Percentiles rank a stretch among this genome's conserved stretches.
phyloP scores from a whole-genome alignment of 352 stramenopile species.

The Phytophthora constricta region DNA sequence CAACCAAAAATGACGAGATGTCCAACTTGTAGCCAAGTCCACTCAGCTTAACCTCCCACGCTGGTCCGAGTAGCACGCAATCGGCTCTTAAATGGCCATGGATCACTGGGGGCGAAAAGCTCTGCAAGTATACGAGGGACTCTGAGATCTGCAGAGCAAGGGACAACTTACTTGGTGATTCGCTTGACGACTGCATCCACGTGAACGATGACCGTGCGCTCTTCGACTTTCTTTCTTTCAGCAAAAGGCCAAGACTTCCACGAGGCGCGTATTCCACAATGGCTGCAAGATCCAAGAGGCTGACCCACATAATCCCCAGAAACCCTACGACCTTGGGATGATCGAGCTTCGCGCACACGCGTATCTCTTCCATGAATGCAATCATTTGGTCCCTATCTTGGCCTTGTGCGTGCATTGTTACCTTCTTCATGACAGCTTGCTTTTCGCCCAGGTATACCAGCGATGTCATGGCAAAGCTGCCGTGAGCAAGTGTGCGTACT shows the following conservation, averaged over 20 bases:
- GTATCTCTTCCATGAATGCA: constrained; percentile 76
- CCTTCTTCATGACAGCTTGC: constrained; percentile 48
- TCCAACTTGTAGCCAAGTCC: constrained; percentile 59
- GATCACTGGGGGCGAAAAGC: constrained; percentile 63
- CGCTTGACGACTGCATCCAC: constrained; percentile 40
- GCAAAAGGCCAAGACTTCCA: constrained; percentile 35
- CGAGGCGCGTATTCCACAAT: constrained; percentile 70
- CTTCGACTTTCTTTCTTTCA: constrained; percentile 50
- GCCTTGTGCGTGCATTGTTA: constrained; percentile 29
- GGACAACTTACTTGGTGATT: constrained; percentile 47
- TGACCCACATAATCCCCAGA: constrained; percentile 64
- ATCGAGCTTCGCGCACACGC: constrained; percentile 57
- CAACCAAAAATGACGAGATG: constrained; percentile 30
- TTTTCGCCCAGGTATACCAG: constrained; percentile 46
- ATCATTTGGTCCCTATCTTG: constrained; percentile 37
- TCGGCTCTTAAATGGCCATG: constrained; percentile 67
- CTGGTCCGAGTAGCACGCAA: constrained; percentile 60
- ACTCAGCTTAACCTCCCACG: constrained; percentile 65
- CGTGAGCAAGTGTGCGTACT: constrained; percentile 41
- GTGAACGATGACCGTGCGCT: constrained; percentile 27
- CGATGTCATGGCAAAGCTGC: constrained; percentile 44
- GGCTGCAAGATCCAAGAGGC: constrained; percentile 55
- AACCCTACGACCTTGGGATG: constrained; percentile 67
- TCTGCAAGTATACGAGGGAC: constrained; percentile 69
- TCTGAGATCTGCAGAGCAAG: constrained; percentile 69